phyloP scores from a whole-genome alignment of 2,329 filamentous ascomycete species.

The Beauveria australis region DNA sequence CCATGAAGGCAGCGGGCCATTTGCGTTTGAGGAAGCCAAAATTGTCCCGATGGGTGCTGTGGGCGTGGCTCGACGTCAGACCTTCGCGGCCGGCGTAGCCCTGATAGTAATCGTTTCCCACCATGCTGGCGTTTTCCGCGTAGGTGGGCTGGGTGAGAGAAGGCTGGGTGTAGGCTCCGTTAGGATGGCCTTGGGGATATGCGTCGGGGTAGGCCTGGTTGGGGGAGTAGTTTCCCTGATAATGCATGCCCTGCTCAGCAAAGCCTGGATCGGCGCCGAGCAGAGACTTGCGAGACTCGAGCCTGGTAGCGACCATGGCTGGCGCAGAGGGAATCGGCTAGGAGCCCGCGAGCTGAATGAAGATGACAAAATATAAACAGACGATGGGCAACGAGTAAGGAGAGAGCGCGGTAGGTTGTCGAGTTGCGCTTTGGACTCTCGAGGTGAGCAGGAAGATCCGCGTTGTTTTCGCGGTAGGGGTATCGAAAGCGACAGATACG shows the following conservation, averaged over 20 bases:
- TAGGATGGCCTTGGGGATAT: slow-evolving; percentile 23
- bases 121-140: slow-evolving; percentile 19
- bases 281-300: slow-evolving; percentile 33
- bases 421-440: neutral
- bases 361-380: neutral
- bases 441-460: neutral
- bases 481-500: neutral
- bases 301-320: slow-evolving; percentile 30
- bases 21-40: slow-evolving; percentile 72
- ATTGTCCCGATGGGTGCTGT: slow-evolving; percentile 23
- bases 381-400: neutral
- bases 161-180: slow-evolving; percentile 16
- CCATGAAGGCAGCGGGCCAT: slow-evolving; percentile 85
- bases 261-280: slow-evolving; percentile 31
- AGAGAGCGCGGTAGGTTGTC: neutral
- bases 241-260: slow-evolving; percentile 23
- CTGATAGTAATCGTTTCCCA: slow-evolving; percentile 24
- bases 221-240: slow-evolving; percentile 14
- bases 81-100: slow-evolving; percentile 31
- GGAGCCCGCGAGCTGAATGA: neutral
- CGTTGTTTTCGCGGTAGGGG: neutral
- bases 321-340: neutral
- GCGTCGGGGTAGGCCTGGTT: slow-evolving; percentile 17
- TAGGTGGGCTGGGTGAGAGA: slow-evolving; percentile 21
- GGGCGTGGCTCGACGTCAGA: slow-evolving; percentile 24